Base-by-base conservation (phyloP, 2,329 filamentous ascomycete genomes). In the Sarocladiaceae sp. region DNA sequence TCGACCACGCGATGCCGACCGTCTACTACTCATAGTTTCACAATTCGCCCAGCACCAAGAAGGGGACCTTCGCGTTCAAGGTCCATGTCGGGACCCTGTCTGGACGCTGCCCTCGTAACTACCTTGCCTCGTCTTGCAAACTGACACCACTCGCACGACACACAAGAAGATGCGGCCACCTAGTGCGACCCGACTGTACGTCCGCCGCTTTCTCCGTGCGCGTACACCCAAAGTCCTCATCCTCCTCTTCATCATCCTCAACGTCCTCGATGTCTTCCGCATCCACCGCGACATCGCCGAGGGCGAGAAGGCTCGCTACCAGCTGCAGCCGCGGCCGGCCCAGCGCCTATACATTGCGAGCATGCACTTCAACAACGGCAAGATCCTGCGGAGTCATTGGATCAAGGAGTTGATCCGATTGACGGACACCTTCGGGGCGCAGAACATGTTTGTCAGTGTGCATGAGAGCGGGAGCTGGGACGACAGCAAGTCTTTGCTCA, bases 391-490 rank as follows among this genome's bases (percentile, higher is more conserved):
- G 7, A 70, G 71, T 4, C 76, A 84, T 58, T 90, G 86, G 86
- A 83, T 76, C 56, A 66, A 74, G 5, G 82, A 82, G 0, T 70
- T 90, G 2, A 54, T 86, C 6, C 70, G 77, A 2, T 68, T 90
- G 18, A 74, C 79, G 4, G 69, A 76, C 42, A 69, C 72, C 5
- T 68, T 88, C 3, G 86, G 86, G 0, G 67, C 76, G 0, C 72
- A 81, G 3, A 88, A 88, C 61, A 79, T 89, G 2, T 89, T 79
- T 61, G 76, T 90, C 36, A 83, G 80, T 54, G 76, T 89, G 26
- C 78, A 80, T 54, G 86, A 90, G 64, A 86, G 82, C 59, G 86
- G 86, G 4, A 87, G 82, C 62, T 83, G 78, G 70, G 87, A 90
- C 62, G 73, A 83, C 53, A 87, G 80, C 17, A 88, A 88, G 64